Percentiles rank a stretch among this genome's conserved stretches.
These are phyloP conservation scores for Aspergillus amoenus DNA, from an alignment of 2,329 filamentous ascomycete genomes.

Conservation along the genomic window DNA sequence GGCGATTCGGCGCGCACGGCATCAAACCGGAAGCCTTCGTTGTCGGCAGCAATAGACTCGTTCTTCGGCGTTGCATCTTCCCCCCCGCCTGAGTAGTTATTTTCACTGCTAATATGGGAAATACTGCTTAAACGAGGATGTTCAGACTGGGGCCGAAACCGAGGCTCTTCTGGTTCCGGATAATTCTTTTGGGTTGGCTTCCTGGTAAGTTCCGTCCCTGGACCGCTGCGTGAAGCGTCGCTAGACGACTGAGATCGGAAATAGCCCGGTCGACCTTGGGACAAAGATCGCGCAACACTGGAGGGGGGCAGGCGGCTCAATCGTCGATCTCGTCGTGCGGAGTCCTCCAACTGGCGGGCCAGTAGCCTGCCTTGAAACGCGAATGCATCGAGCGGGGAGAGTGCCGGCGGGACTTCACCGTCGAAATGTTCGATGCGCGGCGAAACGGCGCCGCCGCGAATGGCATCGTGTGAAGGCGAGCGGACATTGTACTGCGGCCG, in stretches of 20 bases:
- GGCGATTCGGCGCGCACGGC: slow-evolving; percentile 34
- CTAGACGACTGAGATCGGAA: slow-evolving; percentile 74
- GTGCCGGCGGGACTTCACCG: slow-evolving; percentile 75
- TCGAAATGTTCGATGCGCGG: slow-evolving; percentile 70
- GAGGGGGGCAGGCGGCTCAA: slow-evolving; percentile 83
- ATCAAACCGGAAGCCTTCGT: slow-evolving; percentile 22
- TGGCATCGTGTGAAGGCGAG: slow-evolving; percentile 55
- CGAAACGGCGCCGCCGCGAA: slow-evolving; percentile 63
- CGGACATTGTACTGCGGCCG: slow-evolving; percentile 61
- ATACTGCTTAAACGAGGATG: slow-evolving; percentile 70
- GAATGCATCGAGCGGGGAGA: slow-evolving; percentile 94
- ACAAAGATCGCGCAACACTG: slow-evolving; percentile 79
- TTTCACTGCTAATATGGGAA: slow-evolving; percentile 39
- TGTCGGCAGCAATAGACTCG: slow-evolving; percentile 20
- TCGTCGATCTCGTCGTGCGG: slow-evolving; percentile 69
- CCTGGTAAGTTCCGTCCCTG: slow-evolving; percentile 24
- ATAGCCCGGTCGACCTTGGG: slow-evolving; percentile 73
- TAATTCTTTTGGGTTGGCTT: slow-evolving; percentile 40
- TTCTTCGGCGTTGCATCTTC: slow-evolving; percentile 34
- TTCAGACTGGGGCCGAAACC: slow-evolving; percentile 66
- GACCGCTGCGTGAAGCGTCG: slow-evolving; percentile 25
- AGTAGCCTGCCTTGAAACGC: slow-evolving; percentile 86
- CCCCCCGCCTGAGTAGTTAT: slow-evolving; percentile 40
- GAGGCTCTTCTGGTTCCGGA: slow-evolving; percentile 45
- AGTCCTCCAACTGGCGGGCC: slow-evolving; percentile 81